Evolutionary conservation across 2,329 filamentous ascomycete genomes (phyloP).

Genomic region (Knufia petricola): DNA sequence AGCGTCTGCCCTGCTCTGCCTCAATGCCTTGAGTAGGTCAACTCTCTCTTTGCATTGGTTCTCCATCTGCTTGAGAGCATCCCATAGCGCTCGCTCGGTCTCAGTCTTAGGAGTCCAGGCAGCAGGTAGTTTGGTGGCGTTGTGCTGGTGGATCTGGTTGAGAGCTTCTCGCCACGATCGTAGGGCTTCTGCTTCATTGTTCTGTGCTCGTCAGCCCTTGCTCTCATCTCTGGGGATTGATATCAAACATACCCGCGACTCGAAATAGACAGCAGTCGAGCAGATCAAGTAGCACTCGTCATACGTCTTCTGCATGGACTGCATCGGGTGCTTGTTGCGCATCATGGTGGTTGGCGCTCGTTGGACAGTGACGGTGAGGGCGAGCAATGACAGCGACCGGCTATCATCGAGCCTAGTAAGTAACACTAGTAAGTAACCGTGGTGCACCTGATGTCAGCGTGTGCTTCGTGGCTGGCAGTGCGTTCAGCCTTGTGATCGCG

Average conservation of each 20-base stretch:
- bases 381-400: background rate
- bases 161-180: slow-evolving; percentile 83
- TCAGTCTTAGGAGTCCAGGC: slow-evolving; percentile 64
- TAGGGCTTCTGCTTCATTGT: slow-evolving; percentile 82
- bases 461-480: background rate
- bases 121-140: slow-evolving; percentile 62
- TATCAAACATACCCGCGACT: slow-evolving; percentile 59
- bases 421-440: background rate
- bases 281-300: slow-evolving; percentile 92
- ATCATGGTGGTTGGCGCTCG: slow-evolving; percentile 32
- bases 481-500: background rate
- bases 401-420: background rate
- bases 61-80: slow-evolving; percentile 74
- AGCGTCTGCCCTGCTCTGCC: slow-evolving; percentile 47
- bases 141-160: slow-evolving; percentile 78
- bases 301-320: slow-evolving; percentile 89
- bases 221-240: background rate
- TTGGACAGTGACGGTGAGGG: background rate
- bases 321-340: slow-evolving; percentile 50
- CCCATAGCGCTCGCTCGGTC: slow-evolving; percentile 71
- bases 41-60: slow-evolving; percentile 89
- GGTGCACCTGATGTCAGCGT: background rate
- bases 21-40: slow-evolving; percentile 73
- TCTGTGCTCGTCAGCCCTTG: slow-evolving; percentile 41
- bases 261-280: slow-evolving; percentile 93